Evolutionary conservation across 495 filamentous ascomycete species (phyloP).

Genomic region (Penicillium coffeae): DNA sequence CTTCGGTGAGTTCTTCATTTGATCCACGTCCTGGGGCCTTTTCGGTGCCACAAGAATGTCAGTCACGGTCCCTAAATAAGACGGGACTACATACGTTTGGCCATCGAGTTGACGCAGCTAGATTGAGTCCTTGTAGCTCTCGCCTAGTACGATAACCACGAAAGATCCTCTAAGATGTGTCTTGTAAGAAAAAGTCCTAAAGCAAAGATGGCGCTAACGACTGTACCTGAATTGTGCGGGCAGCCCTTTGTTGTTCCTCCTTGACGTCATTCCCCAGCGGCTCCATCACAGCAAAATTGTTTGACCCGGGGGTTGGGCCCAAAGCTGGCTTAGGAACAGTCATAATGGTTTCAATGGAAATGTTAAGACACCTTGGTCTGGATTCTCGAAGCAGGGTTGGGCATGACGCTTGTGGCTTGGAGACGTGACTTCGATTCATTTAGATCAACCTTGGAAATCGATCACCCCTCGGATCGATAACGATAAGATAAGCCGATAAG

Average conservation of each 20-base stretch:
- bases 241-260: conserved; percentile 33
- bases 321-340: neutral
- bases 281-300: too few species aligned
- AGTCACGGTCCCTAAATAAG: too few species aligned
- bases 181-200: neutral
- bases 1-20: too few species aligned
- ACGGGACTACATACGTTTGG: conserved; percentile 40
- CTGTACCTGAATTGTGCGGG: conserved; percentile 48
- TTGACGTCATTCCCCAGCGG: conserved; percentile 22
- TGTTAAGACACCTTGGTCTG: neutral
- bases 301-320: neutral
- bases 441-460: neutral
- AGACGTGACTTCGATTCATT: neutral
- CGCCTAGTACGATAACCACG: conserved; percentile 67
- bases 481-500: neutral
- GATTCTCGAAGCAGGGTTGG: neutral
- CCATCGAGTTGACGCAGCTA: conserved; percentile 69
- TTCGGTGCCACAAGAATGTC: too few species aligned
- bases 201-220: neutral
- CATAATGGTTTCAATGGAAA: neutral
- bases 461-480: neutral
- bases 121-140: conserved; percentile 56
- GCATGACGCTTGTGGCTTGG: neutral
- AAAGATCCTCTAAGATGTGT: conserved; percentile 55
- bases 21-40: too few species aligned